Evolutionary conservation across 345 rosid species (phyloP), one percentile per base, ranked within the genome.

Genomic region (Hibiscus syriacus): DNA sequence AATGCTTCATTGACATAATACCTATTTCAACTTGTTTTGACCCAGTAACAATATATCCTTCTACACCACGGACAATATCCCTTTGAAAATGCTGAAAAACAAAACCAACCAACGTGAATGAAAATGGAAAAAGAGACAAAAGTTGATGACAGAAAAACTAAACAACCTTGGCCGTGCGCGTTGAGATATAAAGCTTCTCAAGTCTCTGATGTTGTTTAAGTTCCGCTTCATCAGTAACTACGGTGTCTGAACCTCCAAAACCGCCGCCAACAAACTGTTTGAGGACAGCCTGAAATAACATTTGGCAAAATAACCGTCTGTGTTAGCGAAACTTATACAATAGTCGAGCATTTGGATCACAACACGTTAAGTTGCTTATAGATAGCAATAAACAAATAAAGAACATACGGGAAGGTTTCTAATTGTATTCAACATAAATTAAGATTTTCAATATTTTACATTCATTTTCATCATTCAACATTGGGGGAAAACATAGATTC

Each of bases 11-110:
- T 14, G 57, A 69, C 69, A 77, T 30, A 30, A 30, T 56, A 87
- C 98, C 98, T 72, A 92, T 92, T 71, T 92, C 97, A 69, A 92
- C 90, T 81, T 88, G 97, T 73, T 90, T 92, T 52, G 96, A 81
- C 68, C 98, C 98, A 39, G 85, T 84, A 52, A 87, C 86, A 23
- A 92, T 83, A 74, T 86, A 82, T 59, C 97, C 98, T 86, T 90
- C 93, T 11, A 88, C 92, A 25, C 98, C 96, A 30, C 98, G 98
- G 43, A 90, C 93, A 76, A 92, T 83, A 66, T 92, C 93, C 72
- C 96, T 83, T 83, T 92, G 98, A 72, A 80, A 90, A 82, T 84
- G 97, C 97, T 92, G 88, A 67, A 77, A 82, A 20, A 63, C 53
- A 45, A 64, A 55, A 74, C 2, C 4, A 7, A 61, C 46, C 20